Evolutionary conservation across 2,329 filamentous ascomycete genomes (phyloP), one percentile per base, ranked within the genome.

Genomic region (Rhynchosporium graminicola): DNA sequence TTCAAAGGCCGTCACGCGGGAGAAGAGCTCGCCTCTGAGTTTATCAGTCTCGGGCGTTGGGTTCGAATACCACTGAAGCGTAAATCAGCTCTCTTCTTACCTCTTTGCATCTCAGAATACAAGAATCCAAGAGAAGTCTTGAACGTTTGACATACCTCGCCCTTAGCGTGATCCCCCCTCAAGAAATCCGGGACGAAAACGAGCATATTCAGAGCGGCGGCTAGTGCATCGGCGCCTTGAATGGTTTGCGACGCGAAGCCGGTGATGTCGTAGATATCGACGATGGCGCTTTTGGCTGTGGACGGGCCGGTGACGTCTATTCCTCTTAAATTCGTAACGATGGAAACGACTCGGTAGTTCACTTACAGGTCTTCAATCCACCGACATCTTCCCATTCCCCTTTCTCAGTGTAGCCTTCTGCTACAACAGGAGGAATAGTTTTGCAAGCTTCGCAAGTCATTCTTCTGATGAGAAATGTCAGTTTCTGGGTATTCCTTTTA

Each of bases 121-220:
- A 15, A 3, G 42, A 28, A 20, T 33, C 38, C 46, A 85, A 81
- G 2, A 15, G 10, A 36, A 36, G 87, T 86, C 28, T 12, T 9
- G 40, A 31, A 2, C 1, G 6, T 1, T 15, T 12, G 8, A 36
- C 28, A 8, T 31, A 59, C 51, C 82, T 79, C 48, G 4, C 33
- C 33, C 80, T 84, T 12, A 55, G 10, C 72, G 55, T 54, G 46
- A 10, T 58, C 47, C 73, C 90, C 92, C 63, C 89, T 83, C 80
- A 97, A 96, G 82, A 91, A 93, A 78, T 97, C 92, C 20, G 93
- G 93, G 65, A 97, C 92, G 76, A 93, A 90, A 69, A 97, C 90
- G 68, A 87, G 85, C 76, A 77, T 73, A 28, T 59, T 56, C 70
- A 83, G 79, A 62, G 80, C 78, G 57, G 77, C 76, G 46, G 84